phyloP scores from a whole-genome alignment of 176 grass and related monocot genomes.

The Elaeis guineensis region DNA sequence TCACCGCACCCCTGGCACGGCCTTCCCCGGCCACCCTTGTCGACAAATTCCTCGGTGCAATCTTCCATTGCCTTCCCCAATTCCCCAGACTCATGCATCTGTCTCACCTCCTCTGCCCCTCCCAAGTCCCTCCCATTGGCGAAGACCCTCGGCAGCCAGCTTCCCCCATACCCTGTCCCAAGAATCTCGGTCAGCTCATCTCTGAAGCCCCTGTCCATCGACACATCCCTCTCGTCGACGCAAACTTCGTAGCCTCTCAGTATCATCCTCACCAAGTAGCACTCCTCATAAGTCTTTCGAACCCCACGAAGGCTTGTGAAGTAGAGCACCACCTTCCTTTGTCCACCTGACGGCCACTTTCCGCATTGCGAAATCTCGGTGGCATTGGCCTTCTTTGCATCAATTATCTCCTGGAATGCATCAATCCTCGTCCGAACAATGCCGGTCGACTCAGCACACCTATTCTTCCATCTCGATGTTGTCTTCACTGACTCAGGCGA shows the following conservation, averaged over 20 bases:
- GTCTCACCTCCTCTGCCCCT: slow-evolving; percentile 62
- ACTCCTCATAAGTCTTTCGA: slow-evolving; percentile 74
- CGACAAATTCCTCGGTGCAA: slow-evolving; percentile 12
- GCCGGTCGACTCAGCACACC: no score
- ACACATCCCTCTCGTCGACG: slow-evolving; percentile 90
- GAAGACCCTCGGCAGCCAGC: slow-evolving; percentile 57
- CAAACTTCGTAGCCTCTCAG: slow-evolving; percentile 59
- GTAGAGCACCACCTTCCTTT: slow-evolving; percentile 60
- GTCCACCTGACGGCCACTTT: neutral
- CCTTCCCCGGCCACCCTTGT: slow-evolving; percentile 6
- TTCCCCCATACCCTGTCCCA: neutral
- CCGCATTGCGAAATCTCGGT: neutral
- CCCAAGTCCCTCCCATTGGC: slow-evolving; percentile 49
- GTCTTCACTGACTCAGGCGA: slow-evolving; percentile 8
- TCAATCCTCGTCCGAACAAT: neutral
- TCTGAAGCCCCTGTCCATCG: slow-evolving; percentile 76
- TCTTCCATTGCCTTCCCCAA: slow-evolving; percentile 34
- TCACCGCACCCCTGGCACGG: slow-evolving; percentile 65
- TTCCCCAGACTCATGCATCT: slow-evolving; percentile 75
- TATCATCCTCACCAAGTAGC: slow-evolving; percentile 52
- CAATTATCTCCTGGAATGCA: neutral
- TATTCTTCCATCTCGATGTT: neutral
- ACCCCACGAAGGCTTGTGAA: slow-evolving; percentile 90
- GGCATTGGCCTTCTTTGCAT: neutral
- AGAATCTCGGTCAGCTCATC: slow-evolving; percentile 51